Base-by-base conservation (phyloP, 176 grass and related monocot species). In the Oryza rufipogon region DNA sequence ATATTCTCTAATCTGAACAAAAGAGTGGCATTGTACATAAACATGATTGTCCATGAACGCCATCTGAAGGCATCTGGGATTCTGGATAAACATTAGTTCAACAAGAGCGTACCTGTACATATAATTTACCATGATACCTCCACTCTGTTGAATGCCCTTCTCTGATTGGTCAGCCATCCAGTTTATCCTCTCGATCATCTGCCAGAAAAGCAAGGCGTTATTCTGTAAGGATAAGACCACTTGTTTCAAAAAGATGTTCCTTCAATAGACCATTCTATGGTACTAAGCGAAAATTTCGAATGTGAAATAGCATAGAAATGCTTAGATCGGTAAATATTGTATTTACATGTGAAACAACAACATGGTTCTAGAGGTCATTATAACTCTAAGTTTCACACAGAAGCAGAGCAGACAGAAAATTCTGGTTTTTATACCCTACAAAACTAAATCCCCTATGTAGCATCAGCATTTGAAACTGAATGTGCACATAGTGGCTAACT, bases 41-140 rank as follows among this genome's bases (percentile, higher is more conserved):
- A 63, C 75, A 6, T 25, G 36, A 30, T 19, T 52, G 1, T 51
- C 22, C 8, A 61, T 71, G n/a, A 75, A 75, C 51, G 28, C 25
- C 38, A 83, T 83, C 67, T 0, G 28, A 71, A 80, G 30, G 60
- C 73, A 77, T 80, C 56, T 4, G 4, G 49, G 14, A 52, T 16
- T 52, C 15, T 14, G 34, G 0, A 74, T 67, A 17, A 73, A 12
- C n/a, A 64, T 75, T 13, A 66, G 34, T 81, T 82, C 32, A 58
- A 23, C 23, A 63, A 66, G 66, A 79, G 20, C 30, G 16, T 95
- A 95, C 93, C 87, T 92, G 80, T 95, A 98, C 71, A 95, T 80
- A 87, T 95, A 98, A 93, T 98, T 98, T 52, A 98, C 93, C 96
- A 98, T 95, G 89, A 92, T 94, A 75, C 96, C 93, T 73, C 87